phyloP scores from a whole-genome alignment of 2,329 filamentous ascomycete species.

The Bipolaris oryzae region DNA sequence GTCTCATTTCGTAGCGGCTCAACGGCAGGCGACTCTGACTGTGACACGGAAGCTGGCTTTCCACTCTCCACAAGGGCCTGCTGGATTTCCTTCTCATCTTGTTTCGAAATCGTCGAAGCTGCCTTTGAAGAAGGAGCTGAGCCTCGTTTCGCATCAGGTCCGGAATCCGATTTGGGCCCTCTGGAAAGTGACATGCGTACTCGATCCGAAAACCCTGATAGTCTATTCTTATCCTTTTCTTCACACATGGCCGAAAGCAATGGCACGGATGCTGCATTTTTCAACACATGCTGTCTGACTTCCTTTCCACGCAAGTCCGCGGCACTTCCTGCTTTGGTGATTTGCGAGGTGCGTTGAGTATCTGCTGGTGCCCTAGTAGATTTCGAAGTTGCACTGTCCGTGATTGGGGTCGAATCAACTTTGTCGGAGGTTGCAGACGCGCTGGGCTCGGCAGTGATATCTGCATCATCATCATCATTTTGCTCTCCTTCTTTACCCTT shows the following conservation, averaged over 20 bases:
- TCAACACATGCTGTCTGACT: slow-evolving; percentile 33
- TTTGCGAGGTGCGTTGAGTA: slow-evolving; percentile 12
- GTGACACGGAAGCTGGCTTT: neutral
- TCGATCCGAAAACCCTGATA: slow-evolving; percentile 31
- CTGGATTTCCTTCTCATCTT: slow-evolving; percentile 13
- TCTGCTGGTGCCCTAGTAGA: slow-evolving; percentile 1
- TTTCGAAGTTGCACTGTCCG: slow-evolving; percentile 1
- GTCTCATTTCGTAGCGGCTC: neutral
- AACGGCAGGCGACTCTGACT: neutral
- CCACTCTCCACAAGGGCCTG: slow-evolving; percentile 3
- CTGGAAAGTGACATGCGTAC: slow-evolving; percentile 35
- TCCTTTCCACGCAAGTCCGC: slow-evolving; percentile 35
- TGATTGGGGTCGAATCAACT: slow-evolving; percentile 11
- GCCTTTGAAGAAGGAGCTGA: slow-evolving; percentile 13
- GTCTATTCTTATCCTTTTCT: slow-evolving; percentile 28
- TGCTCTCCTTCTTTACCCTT: slow-evolving; percentile 22
- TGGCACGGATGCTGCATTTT: slow-evolving; percentile 37
- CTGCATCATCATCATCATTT: slow-evolving; percentile 22
- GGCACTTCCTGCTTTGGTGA: slow-evolving; percentile 39
- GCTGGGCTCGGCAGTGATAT: slow-evolving; percentile 15
- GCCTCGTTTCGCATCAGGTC: slow-evolving; percentile 29
- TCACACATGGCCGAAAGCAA: slow-evolving; percentile 24
- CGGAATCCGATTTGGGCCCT: slow-evolving; percentile 32
- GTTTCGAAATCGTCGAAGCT: slow-evolving; percentile 13
- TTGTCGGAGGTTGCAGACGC: slow-evolving; percentile 7